These are phyloP conservation scores for Symbiodinium natans DNA, from an alignment of 73 alveolate species.

Conservation along the genomic window DNA sequence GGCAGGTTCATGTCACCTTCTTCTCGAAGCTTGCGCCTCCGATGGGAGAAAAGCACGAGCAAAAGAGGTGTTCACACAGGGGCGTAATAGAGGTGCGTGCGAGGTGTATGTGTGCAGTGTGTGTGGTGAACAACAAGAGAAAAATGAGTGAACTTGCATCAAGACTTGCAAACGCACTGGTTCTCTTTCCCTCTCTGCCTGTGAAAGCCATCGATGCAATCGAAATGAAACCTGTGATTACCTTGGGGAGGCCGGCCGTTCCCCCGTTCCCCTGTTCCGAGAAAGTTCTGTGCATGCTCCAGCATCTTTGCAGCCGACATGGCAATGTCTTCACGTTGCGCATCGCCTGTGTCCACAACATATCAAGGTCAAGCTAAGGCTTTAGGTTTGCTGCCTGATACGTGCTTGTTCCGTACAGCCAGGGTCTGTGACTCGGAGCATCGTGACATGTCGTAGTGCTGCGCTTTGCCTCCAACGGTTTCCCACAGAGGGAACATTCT, in stretches of 20 bases:
- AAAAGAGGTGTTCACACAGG: too few relatives aligned
- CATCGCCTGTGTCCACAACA: slow-evolving; percentile 41
- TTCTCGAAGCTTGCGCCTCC: slow-evolving; percentile 65
- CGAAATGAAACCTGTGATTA: slow-evolving; percentile 26
- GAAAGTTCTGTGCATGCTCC: background rate
- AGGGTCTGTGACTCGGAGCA: too few relatives aligned
- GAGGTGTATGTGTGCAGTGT: too few relatives aligned
- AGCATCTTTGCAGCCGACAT: background rate
- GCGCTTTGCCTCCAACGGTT: background rate
- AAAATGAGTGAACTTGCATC: too few relatives aligned
- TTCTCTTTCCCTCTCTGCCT: too few relatives aligned
- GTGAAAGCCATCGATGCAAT: slow-evolving; percentile 73
- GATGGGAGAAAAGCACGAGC: background rate
- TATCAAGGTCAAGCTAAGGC: too few relatives aligned
- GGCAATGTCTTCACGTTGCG: slow-evolving; percentile 60
- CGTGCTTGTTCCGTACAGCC: too few relatives aligned
- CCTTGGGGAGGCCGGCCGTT: background rate
- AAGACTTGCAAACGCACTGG: too few relatives aligned
- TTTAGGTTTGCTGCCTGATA: too few relatives aligned
- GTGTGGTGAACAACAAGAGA: background rate
- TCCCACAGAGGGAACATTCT: background rate
- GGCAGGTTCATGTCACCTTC: slow-evolving; percentile 53
- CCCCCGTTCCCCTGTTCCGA: background rate
- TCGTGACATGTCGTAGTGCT: too few relatives aligned
- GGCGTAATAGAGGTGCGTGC: too few relatives aligned